These are phyloP conservation scores for Trichophyton simii DNA, from an alignment of 2,329 filamentous ascomycete species.

Conservation along the genomic window DNA sequence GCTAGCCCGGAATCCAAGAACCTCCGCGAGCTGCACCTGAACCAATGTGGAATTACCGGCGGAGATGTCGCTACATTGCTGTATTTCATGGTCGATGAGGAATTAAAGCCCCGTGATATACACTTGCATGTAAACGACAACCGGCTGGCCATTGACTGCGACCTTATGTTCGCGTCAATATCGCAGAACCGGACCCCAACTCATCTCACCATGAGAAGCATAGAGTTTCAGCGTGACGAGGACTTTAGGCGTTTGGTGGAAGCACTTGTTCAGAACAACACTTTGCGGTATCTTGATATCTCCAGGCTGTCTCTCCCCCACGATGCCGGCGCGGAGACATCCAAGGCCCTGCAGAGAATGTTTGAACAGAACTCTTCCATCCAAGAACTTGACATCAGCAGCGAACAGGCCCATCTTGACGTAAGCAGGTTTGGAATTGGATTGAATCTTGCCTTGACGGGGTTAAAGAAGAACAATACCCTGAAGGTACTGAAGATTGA, in stretches of 20 bases:
- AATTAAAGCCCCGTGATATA: constrained; percentile 42
- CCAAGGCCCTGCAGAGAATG: constrained; percentile 48
- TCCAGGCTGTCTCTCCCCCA: constrained; percentile 58
- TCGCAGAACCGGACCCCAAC: constrained; percentile 46
- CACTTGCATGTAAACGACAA: constrained; percentile 57
- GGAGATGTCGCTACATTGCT: constrained; percentile 53
- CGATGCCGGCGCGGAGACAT: constrained; percentile 56
- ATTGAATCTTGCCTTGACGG: constrained; percentile 52
- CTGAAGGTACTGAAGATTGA: constrained; percentile 52
- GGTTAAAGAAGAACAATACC: constrained; percentile 51
- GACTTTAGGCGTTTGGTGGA: constrained; percentile 52
- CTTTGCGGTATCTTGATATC: constrained; percentile 53
- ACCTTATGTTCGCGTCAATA: constrained; percentile 33
- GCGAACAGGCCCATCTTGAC: constrained; percentile 59
- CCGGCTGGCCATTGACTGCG: constrained; percentile 33
- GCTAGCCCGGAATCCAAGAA: constrained; percentile 47
- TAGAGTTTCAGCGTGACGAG: constrained; percentile 55
- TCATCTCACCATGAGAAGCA: constrained; percentile 52
- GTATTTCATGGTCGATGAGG: constrained; percentile 45
- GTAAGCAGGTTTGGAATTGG: constrained; percentile 56
- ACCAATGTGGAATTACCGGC: constrained; percentile 55
- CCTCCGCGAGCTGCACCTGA: constrained; percentile 50
- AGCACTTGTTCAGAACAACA: constrained; percentile 50
- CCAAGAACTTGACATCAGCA: constrained; percentile 56
- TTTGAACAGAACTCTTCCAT: constrained; percentile 56